phyloP scores from a whole-genome alignment of 768 basidiomycete genomes.

The Mycena pura region DNA sequence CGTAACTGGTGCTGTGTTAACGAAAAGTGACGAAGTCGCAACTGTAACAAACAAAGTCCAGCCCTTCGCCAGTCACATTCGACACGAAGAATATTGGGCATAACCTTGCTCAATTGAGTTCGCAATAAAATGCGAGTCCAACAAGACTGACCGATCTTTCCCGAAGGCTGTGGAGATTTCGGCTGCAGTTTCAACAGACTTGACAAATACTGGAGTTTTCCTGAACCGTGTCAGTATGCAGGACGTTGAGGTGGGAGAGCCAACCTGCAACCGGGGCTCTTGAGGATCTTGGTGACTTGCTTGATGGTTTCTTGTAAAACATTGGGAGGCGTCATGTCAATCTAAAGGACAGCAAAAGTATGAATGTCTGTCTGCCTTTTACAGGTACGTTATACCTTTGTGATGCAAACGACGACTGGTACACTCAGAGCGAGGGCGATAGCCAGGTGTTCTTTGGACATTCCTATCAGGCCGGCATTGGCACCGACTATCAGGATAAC shows the following conservation, averaged over 20 bases:
- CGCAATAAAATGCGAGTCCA: not conserved
- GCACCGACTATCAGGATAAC: conserved; percentile 94
- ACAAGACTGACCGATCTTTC: conserved; percentile 63
- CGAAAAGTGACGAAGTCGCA: not conserved
- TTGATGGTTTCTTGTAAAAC: conserved; percentile 90
- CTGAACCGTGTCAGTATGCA: conserved; percentile 42
- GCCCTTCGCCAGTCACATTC: conserved; percentile 93
- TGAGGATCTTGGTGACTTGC: conserved; percentile 91
- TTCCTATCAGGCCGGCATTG: conserved; percentile 90
- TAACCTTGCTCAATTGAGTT: conserved; percentile 54
- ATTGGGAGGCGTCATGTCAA: conserved; percentile 97
- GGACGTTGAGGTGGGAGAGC: conserved; percentile 26
- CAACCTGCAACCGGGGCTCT: conserved; percentile 90
- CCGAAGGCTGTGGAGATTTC: conserved; percentile 80
- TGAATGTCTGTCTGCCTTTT: not conserved
- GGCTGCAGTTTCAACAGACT: conserved; percentile 80
- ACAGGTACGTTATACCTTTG: conserved; percentile 64
- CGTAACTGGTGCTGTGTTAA: conserved; percentile 59
- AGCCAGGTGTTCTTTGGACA: conserved; percentile 97
- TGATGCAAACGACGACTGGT: conserved; percentile 92
- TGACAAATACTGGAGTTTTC: conserved; percentile 85
- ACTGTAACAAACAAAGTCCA: conserved; percentile 64
- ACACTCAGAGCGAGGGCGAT: conserved; percentile 93
- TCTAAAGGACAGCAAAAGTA: conserved; percentile 46
- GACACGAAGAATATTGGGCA: conserved; percentile 93